phyloP scores from a whole-genome alignment of 1,139 yeast species.

The Candida sanyaensis region DNA sequence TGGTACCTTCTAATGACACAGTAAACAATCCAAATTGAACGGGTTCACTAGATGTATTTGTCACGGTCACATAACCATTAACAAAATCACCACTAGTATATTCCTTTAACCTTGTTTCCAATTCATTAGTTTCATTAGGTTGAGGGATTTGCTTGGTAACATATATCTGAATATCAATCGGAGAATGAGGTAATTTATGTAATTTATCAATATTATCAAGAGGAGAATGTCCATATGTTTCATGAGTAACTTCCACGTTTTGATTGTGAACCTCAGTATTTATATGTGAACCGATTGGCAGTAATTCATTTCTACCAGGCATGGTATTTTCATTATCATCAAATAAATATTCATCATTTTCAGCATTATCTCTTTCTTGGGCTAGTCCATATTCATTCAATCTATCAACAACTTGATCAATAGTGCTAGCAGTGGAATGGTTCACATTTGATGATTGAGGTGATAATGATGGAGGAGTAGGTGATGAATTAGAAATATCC shows the following conservation, averaged over 20 bases:
- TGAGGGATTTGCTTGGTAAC: constrained; percentile 46
- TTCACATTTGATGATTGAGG: constrained; percentile 12
- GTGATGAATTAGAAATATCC: constrained; percentile 30
- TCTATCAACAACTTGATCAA: constrained; percentile 19
- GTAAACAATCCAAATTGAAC: constrained; percentile 47
- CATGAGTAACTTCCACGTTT: constrained; percentile 24
- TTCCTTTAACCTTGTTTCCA: constrained; percentile 47
- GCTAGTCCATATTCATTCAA: constrained; percentile 18
- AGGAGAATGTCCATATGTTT: constrained; percentile 43
- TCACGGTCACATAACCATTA: constrained; percentile 39
- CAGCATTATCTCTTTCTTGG: constrained; percentile 17
- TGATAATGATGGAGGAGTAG: constrained; percentile 24
- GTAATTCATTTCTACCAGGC: neutral
- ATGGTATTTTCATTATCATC: constrained; percentile 21
- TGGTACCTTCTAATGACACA: constrained; percentile 49
- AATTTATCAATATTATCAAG: constrained; percentile 47
- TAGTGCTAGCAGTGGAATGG: constrained; percentile 3
- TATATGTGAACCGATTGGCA: constrained; percentile 8
- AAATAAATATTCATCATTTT: constrained; percentile 23
- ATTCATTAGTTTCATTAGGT: constrained; percentile 35
- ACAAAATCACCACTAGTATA: constrained; percentile 44
- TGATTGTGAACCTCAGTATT: constrained; percentile 16
- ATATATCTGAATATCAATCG: constrained; percentile 43
- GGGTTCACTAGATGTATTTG: constrained; percentile 40
- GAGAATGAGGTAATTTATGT: constrained; percentile 35